Evolutionary conservation across 352 stramenopile genomes (phyloP), one percentile per base, ranked within the genome.

Genomic region (Globisporangium heterothallicum): DNA sequence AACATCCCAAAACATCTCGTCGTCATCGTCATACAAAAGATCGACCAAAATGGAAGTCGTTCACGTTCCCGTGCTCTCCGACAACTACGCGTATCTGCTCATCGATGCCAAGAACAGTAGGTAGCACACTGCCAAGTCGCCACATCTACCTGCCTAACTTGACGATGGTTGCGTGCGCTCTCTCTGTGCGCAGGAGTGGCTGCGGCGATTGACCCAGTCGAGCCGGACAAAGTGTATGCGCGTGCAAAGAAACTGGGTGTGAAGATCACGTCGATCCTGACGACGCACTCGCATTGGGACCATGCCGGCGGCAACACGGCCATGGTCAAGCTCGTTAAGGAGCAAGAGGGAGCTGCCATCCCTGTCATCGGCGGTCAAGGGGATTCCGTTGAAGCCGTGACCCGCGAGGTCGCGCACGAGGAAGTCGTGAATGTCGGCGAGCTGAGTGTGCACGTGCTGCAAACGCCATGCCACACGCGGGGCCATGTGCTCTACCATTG

Each of bases 51-150:
- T 87, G 74, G 64, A 91, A 35, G 67, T 96, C 32, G 72, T 92
- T 13, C 67, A 74, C 4, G 69, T 97, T 10, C 84, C 88, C 34
- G 80, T 97, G 42, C 69, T 97, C 27, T 74, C 68, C 5, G 91
- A 98, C 71, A 98, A 98, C 68, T 97, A 96, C 63, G 72, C 84
- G 40, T 97, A 97, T 61, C 65, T 97, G 32, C 62, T 93, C 19
- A 85, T 93, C 34, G 80, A 93, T 64, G 53, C 63, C 2, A 44
- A 16, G 6, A 58, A 58, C 18, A 57, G 79, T 85, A 66, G 29
- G 66, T 57, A 0, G n/a, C n/a, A n/a, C n/a, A n/a, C n/a, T n/a
- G n/a, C n/a, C n/a, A n/a, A n/a, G n/a, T n/a, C n/a, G n/a, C n/a
- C n/a, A n/a, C n/a, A n/a, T n/a, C 2, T 16, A 6, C 29, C 2